Percentiles rank a stretch among this genome's conserved stretches.
These are phyloP conservation scores for Aspergillus affinis DNA, from an alignment of 495 filamentous ascomycete species.

Conservation along the genomic window DNA sequence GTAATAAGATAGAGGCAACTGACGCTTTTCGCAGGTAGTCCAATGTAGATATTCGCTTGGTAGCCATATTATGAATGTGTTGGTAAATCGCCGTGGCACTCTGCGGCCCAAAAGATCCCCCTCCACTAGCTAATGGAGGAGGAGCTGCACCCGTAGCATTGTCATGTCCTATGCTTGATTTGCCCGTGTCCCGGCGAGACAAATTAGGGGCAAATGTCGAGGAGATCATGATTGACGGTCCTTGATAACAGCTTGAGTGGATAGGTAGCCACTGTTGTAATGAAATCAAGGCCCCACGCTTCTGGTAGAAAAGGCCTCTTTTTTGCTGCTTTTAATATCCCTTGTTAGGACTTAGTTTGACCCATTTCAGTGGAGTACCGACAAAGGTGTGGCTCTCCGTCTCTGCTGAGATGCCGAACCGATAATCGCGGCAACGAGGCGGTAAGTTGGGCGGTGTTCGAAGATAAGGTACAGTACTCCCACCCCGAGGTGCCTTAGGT, in stretches of 20 bases:
- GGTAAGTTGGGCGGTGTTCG: too few species aligned
- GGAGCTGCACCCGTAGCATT: constrained; percentile 23
- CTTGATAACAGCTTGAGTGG: neutral
- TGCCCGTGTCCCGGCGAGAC: constrained; percentile 39
- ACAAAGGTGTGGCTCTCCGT: too few species aligned
- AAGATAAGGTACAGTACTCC: too few species aligned
- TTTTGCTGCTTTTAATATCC: too few species aligned
- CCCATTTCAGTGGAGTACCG: too few species aligned
- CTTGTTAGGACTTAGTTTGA: too few species aligned
- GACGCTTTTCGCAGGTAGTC: constrained; percentile 92
- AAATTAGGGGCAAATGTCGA: constrained; percentile 37
- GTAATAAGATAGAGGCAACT: constrained; percentile 29
- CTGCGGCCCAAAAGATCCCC: constrained; percentile 49
- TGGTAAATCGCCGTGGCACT: constrained; percentile 71
- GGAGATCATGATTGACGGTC: constrained; percentile 31
- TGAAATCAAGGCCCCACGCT: neutral
- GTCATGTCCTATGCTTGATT: constrained; percentile 36
- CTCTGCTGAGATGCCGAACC: too few species aligned
- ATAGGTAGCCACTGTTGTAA: neutral
- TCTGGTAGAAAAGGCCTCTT: too few species aligned
- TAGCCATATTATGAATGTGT: constrained; percentile 84
- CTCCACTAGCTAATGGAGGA: constrained; percentile 32
- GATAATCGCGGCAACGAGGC: too few species aligned
- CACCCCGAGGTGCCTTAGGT: too few species aligned
- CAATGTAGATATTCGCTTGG: constrained; percentile 93